Evolutionary conservation across 257 asterid genomes (phyloP).

Genomic region (Osmanthus fragrans): DNA sequence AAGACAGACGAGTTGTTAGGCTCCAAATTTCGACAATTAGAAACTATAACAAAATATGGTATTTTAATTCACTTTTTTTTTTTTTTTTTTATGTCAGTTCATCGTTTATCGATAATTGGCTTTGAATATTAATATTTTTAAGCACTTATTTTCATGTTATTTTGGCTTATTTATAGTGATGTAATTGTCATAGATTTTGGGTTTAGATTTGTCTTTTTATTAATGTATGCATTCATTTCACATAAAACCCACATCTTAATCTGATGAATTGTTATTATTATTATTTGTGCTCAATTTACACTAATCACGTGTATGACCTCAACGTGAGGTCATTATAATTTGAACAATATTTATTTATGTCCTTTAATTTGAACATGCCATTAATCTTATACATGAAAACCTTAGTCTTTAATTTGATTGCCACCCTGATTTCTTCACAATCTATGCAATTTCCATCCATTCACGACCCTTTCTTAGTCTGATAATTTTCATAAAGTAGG

Average conservation of each 20-base stretch:
- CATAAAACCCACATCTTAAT: slow-evolving; percentile 37
- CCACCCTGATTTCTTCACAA: too few relatives aligned
- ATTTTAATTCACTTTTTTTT: slow-evolving; percentile 22
- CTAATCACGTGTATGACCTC: slow-evolving; percentile 26
- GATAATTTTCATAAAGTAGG: too few relatives aligned
- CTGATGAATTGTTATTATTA: not conserved
- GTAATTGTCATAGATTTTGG: slow-evolving; percentile 40
- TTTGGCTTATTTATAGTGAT: slow-evolving; percentile 32
- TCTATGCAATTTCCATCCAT: too few relatives aligned
- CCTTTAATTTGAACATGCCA: too few relatives aligned
- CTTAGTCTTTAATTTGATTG: too few relatives aligned
- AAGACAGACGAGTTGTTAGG: slow-evolving; percentile 2
- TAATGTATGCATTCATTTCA: slow-evolving; percentile 39
- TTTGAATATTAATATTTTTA: slow-evolving; percentile 37
- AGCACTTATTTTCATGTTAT: not conserved
- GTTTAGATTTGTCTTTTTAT: slow-evolving; percentile 45
- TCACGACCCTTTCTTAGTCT: too few relatives aligned
- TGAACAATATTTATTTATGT: too few relatives aligned
- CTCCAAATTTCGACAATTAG: slow-evolving; percentile 10
- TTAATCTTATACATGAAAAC: too few relatives aligned
- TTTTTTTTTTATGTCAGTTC: slow-evolving; percentile 23
- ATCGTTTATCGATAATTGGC: not conserved
- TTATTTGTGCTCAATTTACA: not conserved
- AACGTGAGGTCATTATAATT: not conserved
- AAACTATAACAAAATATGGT: slow-evolving; percentile 19